Conservation (phyloP, 345 rosid genomes). For the Eucalyptus paniculata region DNA sequence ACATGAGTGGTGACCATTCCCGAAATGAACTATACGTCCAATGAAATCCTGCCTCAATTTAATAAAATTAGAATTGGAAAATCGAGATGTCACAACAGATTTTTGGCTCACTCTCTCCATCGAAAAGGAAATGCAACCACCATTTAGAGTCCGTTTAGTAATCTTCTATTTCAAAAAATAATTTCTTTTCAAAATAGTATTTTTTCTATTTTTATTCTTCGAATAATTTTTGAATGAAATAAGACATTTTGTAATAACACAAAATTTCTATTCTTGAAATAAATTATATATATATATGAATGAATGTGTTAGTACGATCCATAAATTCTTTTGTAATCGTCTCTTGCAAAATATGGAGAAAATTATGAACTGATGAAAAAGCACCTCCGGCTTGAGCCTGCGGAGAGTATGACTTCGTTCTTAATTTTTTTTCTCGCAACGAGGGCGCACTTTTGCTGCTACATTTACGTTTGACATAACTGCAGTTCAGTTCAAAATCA, state of each 20-base stretch:
- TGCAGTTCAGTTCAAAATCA: not conserved
- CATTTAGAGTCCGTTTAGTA: not conserved
- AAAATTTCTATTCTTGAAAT: no score
- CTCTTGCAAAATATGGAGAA: not conserved
- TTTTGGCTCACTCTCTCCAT: not conserved
- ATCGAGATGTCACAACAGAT: not conserved
- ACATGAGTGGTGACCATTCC: no score
- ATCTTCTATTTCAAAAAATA: fast-evolving
- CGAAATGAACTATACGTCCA: no score
- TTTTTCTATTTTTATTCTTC: no score
- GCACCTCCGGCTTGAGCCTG: not conserved
- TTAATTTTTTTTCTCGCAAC: not conserved
- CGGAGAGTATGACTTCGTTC: not conserved
- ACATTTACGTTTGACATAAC: not conserved
- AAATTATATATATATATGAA: no score
- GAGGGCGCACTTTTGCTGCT: not conserved
- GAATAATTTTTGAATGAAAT: no score
- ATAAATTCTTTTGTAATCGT: no score
- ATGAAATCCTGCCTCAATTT: no score
- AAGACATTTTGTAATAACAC: no score
- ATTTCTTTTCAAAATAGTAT: no score
- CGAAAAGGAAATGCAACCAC: not conserved
- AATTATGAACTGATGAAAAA: not conserved
- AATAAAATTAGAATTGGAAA: no score
- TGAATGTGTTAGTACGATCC: no score